Conservation (phyloP, 2,329 filamentous ascomycete species). For the Xylariomycetidae sp. region DNA sequence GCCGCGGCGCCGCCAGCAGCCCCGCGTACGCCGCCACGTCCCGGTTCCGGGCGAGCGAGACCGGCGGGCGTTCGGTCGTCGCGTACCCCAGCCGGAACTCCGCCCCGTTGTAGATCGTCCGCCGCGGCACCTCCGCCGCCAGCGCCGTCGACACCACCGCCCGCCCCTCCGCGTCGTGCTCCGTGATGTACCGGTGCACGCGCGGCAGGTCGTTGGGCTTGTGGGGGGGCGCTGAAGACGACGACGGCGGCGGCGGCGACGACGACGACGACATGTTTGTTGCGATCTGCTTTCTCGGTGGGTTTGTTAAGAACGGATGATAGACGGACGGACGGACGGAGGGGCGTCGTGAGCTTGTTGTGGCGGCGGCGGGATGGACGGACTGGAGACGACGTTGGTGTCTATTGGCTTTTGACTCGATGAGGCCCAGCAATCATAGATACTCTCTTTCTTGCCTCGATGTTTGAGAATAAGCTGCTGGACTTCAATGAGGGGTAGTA, state of each 20-base stretch:
- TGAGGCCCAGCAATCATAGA: too few relatives aligned
- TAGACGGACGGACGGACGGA: too few relatives aligned
- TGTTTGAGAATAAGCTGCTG: too few relatives aligned
- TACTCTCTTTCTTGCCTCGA: too few relatives aligned
- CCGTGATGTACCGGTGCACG: slow-evolving; percentile 25
- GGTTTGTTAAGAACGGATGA: too few relatives aligned
- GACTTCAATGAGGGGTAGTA: too few relatives aligned
- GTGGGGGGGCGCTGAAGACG: slow-evolving; percentile 6
- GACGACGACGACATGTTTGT: not conserved
- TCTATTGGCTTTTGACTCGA: too few relatives aligned
- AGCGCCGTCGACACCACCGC: slow-evolving; percentile 28
- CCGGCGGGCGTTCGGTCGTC: slow-evolving; percentile 1
- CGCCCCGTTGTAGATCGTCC: slow-evolving; percentile 20
- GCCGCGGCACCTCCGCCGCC: slow-evolving; percentile 14
- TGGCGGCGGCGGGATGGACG: too few relatives aligned
- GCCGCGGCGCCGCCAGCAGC: not conserved
- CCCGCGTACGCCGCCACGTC: not conserved
- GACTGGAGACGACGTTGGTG: too few relatives aligned
- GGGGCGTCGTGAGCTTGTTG: too few relatives aligned
- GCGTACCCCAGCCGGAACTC: slow-evolving; percentile 4
- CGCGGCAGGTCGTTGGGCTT: slow-evolving; percentile 11
- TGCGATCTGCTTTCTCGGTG: too few relatives aligned
- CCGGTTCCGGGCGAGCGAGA: not conserved
- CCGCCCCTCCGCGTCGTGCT: slow-evolving; percentile 27
- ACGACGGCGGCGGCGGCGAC: not conserved